Evolutionary conservation across 2,329 filamentous ascomycete genomes (phyloP).

Genomic region (Rachicladosporium sp.): DNA sequence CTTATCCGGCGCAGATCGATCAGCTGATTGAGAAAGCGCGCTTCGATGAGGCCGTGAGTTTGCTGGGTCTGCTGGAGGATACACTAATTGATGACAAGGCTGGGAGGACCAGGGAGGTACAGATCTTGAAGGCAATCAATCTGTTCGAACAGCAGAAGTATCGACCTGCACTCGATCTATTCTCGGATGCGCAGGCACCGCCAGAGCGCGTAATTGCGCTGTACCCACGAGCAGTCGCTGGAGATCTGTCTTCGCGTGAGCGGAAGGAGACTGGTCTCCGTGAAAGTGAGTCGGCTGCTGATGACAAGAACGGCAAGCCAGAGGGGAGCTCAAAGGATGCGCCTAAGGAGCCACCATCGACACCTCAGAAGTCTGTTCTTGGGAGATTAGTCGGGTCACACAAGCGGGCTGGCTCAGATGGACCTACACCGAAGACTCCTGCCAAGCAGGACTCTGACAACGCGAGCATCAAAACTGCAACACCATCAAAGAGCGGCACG

Average conservation of each 20-base stretch:
- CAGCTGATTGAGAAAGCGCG: conserved; percentile 61
- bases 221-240: conserved; percentile 74
- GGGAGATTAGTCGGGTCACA: conserved; percentile 34
- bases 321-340: conserved; percentile 20
- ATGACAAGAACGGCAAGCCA: conserved; percentile 11
- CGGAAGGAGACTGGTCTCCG: conserved; percentile 32
- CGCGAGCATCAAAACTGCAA: conserved; percentile 35
- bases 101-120: conserved; percentile 68
- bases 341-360: conserved; percentile 12
- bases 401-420: conserved; percentile 29
- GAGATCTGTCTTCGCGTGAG: conserved; percentile 54
- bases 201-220: conserved; percentile 77
- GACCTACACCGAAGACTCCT: conserved; percentile 48
- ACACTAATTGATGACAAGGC: conserved; percentile 75
- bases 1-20: conserved; percentile 81
- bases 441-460: conserved; percentile 46
- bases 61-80: conserved; percentile 83
- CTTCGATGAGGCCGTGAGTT: conserved; percentile 84
- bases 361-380: conserved; percentile 32
- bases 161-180: conserved; percentile 74
- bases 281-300: conserved; percentile 32
- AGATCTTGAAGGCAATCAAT: conserved; percentile 78
- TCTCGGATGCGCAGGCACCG: conserved; percentile 79
- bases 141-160: conserved; percentile 78
- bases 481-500: conserved; percentile 26